These are phyloP conservation scores for Knufia fluminis DNA, from an alignment of 2,329 filamentous ascomycete species.

Conservation along the genomic window DNA sequence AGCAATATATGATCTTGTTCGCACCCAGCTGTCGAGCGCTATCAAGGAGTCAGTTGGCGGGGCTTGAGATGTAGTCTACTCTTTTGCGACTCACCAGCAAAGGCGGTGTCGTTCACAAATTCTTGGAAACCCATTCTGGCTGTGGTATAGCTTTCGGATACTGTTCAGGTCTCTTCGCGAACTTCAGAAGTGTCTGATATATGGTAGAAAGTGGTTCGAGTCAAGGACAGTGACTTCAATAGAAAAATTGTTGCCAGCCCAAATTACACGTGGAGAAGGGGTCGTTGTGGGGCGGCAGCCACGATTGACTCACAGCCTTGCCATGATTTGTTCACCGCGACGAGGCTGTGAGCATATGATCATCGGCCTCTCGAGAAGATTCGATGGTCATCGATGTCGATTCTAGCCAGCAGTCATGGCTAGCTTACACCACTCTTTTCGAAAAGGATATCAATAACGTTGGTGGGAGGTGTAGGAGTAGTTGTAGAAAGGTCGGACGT, in stretches of 20 bases:
- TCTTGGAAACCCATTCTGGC: conserved; percentile 57
- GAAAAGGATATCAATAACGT: conserved; percentile 15
- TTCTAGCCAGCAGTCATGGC: conserved; percentile 1
- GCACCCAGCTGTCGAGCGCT: conserved; percentile 65
- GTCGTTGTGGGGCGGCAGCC: background rate
- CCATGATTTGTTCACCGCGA: background rate
- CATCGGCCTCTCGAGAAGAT: conserved; percentile 1
- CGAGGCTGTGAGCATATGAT: background rate
- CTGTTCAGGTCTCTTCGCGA: background rate
- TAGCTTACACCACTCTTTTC: background rate
- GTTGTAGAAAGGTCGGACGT: background rate
- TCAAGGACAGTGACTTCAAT: background rate
- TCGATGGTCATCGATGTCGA: background rate
- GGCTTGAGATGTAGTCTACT: background rate
- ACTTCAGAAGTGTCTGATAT: background rate
- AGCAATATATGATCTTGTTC: conserved; percentile 69
- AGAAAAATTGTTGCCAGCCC: background rate
- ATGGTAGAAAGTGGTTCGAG: background rate
- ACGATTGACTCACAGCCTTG: background rate
- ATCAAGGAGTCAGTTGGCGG: conserved; percentile 20
- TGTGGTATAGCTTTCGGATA: background rate
- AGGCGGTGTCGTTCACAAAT: conserved; percentile 53
- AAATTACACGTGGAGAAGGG: conserved; percentile 1
- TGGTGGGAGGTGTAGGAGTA: conserved; percentile 8
- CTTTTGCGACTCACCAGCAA: conserved; percentile 43